Percentiles rank a stretch among this genome's conserved stretches.
Conservation (phyloP, 2,329 filamentous ascomycete genomes). For the Lecanosticta acicola region DNA sequence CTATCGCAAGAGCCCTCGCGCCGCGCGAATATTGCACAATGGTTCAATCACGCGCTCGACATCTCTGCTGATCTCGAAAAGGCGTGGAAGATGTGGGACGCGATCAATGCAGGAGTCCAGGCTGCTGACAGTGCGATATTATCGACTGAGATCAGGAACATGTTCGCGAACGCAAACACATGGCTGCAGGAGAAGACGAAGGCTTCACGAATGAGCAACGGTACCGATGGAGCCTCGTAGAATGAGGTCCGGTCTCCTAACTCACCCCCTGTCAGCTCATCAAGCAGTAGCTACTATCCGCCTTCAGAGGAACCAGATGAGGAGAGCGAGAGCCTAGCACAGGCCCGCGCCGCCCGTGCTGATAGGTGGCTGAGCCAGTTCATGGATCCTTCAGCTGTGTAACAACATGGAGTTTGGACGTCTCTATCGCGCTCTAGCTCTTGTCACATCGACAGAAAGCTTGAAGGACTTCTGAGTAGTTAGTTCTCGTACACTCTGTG, state of each 20-base stretch:
- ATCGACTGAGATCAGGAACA: conserved; percentile 41
- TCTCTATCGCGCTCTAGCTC: too few relatives aligned
- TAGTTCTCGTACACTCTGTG: too few relatives aligned
- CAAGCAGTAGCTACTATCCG: too few relatives aligned
- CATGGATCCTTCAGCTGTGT: too few relatives aligned
- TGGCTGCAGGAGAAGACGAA: conserved; percentile 45
- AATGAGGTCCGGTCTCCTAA: too few relatives aligned
- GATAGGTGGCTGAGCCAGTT: too few relatives aligned
- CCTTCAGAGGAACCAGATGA: too few relatives aligned
- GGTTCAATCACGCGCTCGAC: conserved; percentile 57
- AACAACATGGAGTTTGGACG: too few relatives aligned
- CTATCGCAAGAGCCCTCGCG: conserved; percentile 52
- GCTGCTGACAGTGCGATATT: conserved; percentile 46
- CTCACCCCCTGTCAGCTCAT: neutral
- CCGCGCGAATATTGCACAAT: conserved; percentile 49
- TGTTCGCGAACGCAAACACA: conserved; percentile 55
- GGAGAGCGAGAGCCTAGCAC: too few relatives aligned
- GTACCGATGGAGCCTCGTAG: neutral
- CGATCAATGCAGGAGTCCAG: conserved; percentile 55
- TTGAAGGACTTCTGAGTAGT: too few relatives aligned
- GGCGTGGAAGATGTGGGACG: conserved; percentile 61
- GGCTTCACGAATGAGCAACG: neutral
- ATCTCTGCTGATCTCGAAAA: conserved; percentile 53
- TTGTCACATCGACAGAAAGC: too few relatives aligned
- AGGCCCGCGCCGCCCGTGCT: too few relatives aligned